A percentile compares a stretch with the other conserved stretches of the same genome.
These are phyloP conservation scores for Colletotrichum sidae DNA, from an alignment of 2,329 filamentous ascomycete genomes.

Conservation along the genomic window DNA sequence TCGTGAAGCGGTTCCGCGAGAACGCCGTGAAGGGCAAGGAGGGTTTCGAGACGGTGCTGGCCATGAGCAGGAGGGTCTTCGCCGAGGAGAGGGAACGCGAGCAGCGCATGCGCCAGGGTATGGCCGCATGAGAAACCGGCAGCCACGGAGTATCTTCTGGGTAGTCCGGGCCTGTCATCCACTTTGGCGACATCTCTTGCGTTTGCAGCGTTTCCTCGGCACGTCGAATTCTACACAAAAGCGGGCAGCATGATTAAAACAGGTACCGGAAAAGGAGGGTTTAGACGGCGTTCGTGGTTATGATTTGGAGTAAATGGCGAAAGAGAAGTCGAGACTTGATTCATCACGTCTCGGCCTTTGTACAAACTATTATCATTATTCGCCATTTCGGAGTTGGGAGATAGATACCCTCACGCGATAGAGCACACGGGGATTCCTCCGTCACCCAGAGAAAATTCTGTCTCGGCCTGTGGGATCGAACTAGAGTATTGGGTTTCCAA, in stretches of 20 bases:
- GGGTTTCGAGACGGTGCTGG: constrained; percentile 93
- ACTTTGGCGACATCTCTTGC: constrained; percentile 9
- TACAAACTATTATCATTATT: constrained; percentile 26
- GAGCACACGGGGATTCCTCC: constrained; percentile 16
- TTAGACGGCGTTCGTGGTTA: constrained; percentile 29
- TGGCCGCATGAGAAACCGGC: constrained; percentile 21
- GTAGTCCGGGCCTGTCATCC: not conserved
- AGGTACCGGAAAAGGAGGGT: constrained; percentile 15
- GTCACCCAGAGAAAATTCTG: constrained; percentile 5
- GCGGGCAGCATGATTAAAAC: constrained; percentile 30
- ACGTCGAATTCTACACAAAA: constrained; percentile 15
- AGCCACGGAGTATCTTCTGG: not conserved
- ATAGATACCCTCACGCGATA: constrained; percentile 34
- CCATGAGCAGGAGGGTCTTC: constrained; percentile 92
- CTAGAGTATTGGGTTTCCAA: constrained; percentile 12
- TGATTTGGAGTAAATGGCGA: not conserved
- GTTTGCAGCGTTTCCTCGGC: constrained; percentile 26
- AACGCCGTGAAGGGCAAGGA: constrained; percentile 92
- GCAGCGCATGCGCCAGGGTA: constrained; percentile 34
- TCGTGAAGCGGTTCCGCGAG: constrained; percentile 88
- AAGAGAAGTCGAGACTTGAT: not conserved
- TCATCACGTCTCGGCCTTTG: constrained; percentile 7
- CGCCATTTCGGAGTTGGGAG: constrained; percentile 10
- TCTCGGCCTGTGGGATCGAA: constrained; percentile 6
- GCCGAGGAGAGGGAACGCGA: constrained; percentile 84